Conservation (phyloP, 225 moss, liverwort and hornwort genomes). For the Anthoceros angustus region DNA sequence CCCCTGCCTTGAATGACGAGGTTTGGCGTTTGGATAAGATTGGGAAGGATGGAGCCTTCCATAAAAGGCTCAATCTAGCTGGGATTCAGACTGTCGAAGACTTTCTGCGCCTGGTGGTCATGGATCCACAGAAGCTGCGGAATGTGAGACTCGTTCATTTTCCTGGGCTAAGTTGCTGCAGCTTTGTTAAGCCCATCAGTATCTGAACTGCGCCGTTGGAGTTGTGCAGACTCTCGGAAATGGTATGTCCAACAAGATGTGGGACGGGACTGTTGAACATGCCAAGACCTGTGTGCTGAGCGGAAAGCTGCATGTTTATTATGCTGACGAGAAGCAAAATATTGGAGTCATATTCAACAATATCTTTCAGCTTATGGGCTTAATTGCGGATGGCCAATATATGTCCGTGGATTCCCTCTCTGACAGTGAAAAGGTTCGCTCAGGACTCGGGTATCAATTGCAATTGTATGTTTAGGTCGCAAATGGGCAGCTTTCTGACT, state of each 20-base stretch:
- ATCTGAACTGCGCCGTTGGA: neutral
- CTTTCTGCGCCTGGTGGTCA: neutral
- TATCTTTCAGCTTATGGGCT: neutral
- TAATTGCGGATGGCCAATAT: neutral
- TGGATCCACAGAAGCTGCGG: neutral
- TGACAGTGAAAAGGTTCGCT: constrained; percentile 2
- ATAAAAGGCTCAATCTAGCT: neutral
- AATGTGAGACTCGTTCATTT: neutral
- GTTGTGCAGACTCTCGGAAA: neutral
- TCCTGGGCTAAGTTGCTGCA: neutral
- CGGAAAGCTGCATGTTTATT: neutral
- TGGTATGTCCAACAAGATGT: constrained; percentile 4
- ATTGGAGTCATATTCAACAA: constrained; percentile 4
- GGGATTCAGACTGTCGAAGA: neutral
- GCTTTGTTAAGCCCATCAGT: neutral
- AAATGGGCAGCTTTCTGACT: neutral
- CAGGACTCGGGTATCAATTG: too few species aligned
- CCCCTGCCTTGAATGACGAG: neutral
- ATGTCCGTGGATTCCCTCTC: neutral
- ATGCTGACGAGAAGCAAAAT: constrained; percentile 3
- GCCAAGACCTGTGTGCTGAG: constrained; percentile 3
- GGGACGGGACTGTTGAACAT: neutral
- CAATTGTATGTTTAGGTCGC: too few species aligned
- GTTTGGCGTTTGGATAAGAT: constrained; percentile 2
- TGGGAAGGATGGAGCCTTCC: neutral